Evolutionary conservation across 495 filamentous ascomycete genomes (phyloP), one percentile per base, ranked within the genome.

Genomic region (Neurospora sp.): DNA sequence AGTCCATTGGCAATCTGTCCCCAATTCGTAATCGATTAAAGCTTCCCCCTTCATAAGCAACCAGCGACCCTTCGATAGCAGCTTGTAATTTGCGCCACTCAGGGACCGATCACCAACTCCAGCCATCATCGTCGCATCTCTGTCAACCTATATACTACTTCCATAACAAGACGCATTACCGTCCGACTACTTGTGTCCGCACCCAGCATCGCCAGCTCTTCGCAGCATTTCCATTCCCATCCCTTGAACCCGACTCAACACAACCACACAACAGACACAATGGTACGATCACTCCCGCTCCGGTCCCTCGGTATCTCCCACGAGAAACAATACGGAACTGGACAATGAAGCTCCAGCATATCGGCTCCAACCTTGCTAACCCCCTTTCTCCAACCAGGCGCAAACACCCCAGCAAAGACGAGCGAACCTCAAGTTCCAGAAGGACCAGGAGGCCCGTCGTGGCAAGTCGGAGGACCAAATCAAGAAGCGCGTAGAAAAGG

Each of bases 381-480:
- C 49, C 71, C 40, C 12, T 40, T 71, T 35, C 11, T 54, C 35
- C 23, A 38, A 46, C 42, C 77, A 99, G 95, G 92, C 92, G 38
- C 96, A 99, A 91, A 99, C 96, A 75, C 95, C 93, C 39, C 89
- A 94, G 82, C 96, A 98, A 86, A 92, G 95, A 76, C 90, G 89
- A 79, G 92, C 93, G 44, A 98, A 98, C 84, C 90, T 91, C 73
- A 91, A 91, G 76, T 99, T 92, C 82, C 91, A 89, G 46, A 92
- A 92, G 80, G 86, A 90, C 44, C 90, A 98, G 81, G 90, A 91
- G 74, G 87, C 87, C 31, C 95, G 93, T 80, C 90, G 91, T 75
- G 96, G 96, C 76, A 98, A 96, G 85, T 90, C 91, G 27, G 88
- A 91, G 74, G 85, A 82, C 35, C 86, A 87, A 27, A 78, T 89